These are phyloP conservation scores for Ceratocystis alfenasii DNA, from an alignment of 2,329 filamentous ascomycete species.

Conservation along the genomic window DNA sequence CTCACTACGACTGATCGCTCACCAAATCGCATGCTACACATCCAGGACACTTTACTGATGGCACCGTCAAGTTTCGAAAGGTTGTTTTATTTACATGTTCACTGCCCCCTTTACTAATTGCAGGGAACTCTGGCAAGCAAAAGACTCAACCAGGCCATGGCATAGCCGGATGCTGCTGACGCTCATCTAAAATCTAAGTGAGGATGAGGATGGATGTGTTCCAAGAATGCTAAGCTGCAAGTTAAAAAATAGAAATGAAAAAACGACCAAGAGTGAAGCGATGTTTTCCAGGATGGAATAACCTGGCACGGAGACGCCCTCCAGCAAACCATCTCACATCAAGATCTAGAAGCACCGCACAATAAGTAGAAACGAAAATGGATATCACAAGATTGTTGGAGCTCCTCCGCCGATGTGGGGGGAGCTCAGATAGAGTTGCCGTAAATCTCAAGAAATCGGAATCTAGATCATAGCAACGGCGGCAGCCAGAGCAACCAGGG, in stretches of 20 bases:
- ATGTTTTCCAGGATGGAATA: neutral
- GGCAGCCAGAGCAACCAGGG: conserved; percentile 18
- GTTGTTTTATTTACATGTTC: conserved; percentile 15
- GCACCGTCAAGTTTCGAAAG: neutral
- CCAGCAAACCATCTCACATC: neutral
- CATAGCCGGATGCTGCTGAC: neutral
- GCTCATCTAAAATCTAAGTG: conserved; percentile 3
- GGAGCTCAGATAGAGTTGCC: neutral
- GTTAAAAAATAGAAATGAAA: neutral
- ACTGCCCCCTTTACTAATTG: conserved; percentile 9
- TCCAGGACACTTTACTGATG: neutral
- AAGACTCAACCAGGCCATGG: neutral
- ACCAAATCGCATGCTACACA: neutral
- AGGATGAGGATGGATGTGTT: neutral
- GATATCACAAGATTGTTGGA: conserved; percentile 12
- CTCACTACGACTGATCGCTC: neutral
- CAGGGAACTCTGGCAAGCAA: neutral
- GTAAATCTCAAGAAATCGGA: conserved; percentile 1
- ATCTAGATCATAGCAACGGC: conserved; percentile 22
- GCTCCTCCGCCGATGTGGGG: neutral
- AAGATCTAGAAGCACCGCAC: conserved; percentile 3
- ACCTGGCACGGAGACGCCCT: neutral
- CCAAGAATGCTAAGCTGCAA: conserved; percentile 1
- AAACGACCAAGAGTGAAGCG: neutral
- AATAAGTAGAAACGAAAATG: conserved; percentile 9